These are phyloP conservation scores for Leccinellum luteum DNA, from an alignment of 768 basidiomycete species.

Conservation along the genomic window DNA sequence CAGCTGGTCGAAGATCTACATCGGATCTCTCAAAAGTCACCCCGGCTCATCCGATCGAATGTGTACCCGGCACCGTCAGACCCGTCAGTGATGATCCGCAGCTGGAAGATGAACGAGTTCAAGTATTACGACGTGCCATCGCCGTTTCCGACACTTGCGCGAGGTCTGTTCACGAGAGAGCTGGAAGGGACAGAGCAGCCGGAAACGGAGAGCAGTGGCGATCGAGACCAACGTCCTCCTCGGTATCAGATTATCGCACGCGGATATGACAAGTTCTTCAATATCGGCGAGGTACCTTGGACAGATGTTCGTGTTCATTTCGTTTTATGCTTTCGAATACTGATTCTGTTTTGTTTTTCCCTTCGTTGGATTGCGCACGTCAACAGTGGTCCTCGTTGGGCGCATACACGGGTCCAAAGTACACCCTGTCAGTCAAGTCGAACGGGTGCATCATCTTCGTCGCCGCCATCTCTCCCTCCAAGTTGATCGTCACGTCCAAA, in stretches of 20 bases:
- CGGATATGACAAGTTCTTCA: slow-evolving; percentile 99
- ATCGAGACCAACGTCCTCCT: slow-evolving; percentile 23
- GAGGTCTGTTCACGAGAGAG: slow-evolving; percentile 81
- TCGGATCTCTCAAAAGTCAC: slow-evolving; percentile 48
- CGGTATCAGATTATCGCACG: slow-evolving; percentile 71
- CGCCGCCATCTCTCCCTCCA: slow-evolving; percentile 70
- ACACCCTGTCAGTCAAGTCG: slow-evolving; percentile 86
- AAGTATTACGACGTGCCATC: slow-evolving; percentile 88
- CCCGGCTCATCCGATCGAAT: slow-evolving; percentile 64
- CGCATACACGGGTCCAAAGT: slow-evolving; percentile 68
- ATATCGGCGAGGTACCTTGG: slow-evolving; percentile 95
- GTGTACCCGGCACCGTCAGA: slow-evolving; percentile 57
- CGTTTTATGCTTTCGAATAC: neutral
- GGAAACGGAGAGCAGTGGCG: slow-evolving; percentile 24
- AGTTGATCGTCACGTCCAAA: slow-evolving; percentile 87
- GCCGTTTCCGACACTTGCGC: slow-evolving; percentile 92
- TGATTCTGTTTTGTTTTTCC: neutral
- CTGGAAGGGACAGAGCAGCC: slow-evolving; percentile 21
- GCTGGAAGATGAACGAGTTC: slow-evolving; percentile 99
- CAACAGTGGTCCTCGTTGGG: slow-evolving; percentile 74
- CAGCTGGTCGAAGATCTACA: slow-evolving; percentile 57
- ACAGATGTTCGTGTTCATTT: slow-evolving; percentile 61
- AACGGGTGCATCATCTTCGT: slow-evolving; percentile 98
- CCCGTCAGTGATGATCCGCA: slow-evolving; percentile 54
- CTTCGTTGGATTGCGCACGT: neutral